phyloP scores from a whole-genome alignment of 2,329 filamentous ascomycete species.

The Zymoseptoria pseudotritici region DNA sequence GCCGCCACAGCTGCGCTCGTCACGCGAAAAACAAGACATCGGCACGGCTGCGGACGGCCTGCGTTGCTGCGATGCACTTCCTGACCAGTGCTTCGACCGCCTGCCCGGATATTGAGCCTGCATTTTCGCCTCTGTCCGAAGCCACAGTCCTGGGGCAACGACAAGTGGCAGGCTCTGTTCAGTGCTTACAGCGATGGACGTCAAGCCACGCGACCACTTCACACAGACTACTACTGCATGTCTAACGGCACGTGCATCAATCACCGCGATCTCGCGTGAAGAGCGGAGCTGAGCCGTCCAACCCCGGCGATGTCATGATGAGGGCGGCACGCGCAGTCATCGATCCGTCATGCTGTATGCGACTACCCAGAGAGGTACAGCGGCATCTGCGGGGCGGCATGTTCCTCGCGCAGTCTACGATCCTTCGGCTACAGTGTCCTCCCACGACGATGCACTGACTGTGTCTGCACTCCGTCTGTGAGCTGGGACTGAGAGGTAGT shows the following conservation, averaged over 20 bases:
- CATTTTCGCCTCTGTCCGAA: neutral
- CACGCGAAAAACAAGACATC: neutral
- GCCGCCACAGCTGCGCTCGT: neutral
- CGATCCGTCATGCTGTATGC: neutral
- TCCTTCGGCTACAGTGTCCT: neutral
- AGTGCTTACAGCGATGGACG: neutral
- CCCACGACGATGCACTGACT: neutral
- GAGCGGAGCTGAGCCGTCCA: neutral
- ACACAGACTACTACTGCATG: neutral
- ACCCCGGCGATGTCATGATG: neutral
- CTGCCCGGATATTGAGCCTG: neutral
- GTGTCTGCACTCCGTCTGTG: neutral
- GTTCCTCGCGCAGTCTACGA: neutral
- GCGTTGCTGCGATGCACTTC: neutral
- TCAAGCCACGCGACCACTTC: neutral
- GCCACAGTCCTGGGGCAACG: neutral
- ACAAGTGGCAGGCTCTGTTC: neutral
- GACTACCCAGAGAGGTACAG: neutral
- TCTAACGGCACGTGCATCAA: neutral
- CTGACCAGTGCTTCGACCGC: neutral
- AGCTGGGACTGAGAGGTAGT: neutral
- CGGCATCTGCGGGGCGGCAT: neutral
- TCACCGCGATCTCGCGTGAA: neutral
- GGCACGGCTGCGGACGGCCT: neutral
- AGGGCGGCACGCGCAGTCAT: neutral